phyloP scores from a whole-genome alignment of 768 basidiomycete genomes.

The Russula emetica region DNA sequence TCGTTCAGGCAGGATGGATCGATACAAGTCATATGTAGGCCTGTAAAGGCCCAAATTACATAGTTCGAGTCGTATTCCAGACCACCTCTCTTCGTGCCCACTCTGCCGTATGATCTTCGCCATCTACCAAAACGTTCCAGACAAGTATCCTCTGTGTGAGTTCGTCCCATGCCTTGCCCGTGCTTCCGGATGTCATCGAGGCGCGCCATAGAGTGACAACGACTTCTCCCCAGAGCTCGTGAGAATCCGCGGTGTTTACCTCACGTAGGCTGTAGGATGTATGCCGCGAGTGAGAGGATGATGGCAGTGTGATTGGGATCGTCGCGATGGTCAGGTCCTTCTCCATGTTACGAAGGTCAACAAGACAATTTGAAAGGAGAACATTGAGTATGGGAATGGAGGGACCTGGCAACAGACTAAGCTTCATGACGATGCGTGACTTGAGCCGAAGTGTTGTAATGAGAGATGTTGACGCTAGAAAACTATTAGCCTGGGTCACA shows the following conservation, averaged over 20 bases:
- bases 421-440: constrained; percentile 14
- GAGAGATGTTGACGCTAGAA: background rate
- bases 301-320: background rate
- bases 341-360: constrained; percentile 13
- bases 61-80: constrained; percentile 21
- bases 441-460: background rate
- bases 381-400: constrained; percentile 7
- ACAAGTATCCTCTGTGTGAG: constrained; percentile 52
- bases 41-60: background rate
- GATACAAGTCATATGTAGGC: no score
- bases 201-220: constrained; percentile 57
- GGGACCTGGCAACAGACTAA: constrained; percentile 9
- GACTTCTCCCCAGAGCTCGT: constrained; percentile 46
- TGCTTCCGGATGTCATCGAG: constrained; percentile 41
- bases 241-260: constrained; percentile 29
- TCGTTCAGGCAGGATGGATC: no score
- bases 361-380: constrained; percentile 23
- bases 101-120: constrained; percentile 41
- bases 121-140: constrained; percentile 46
- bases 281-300: constrained; percentile 12
- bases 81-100: constrained; percentile 50
- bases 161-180: constrained; percentile 43
- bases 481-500: background rate
- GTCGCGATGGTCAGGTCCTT: constrained; percentile 5
- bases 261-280: constrained; percentile 34